phyloP scores from a whole-genome alignment of 257 asterid genomes.

The Solanum rostratum region DNA sequence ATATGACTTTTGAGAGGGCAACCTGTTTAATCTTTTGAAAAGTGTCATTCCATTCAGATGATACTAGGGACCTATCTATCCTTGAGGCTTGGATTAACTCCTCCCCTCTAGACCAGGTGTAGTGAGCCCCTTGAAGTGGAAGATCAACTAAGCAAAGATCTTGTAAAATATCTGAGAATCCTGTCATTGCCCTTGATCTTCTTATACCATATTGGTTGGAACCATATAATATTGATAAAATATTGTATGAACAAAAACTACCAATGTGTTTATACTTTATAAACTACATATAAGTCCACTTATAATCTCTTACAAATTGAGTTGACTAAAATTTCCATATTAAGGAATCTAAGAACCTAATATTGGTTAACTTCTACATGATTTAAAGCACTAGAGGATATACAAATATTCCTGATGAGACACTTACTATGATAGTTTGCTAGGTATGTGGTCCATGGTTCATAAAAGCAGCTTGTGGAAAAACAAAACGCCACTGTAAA shows the following conservation, averaged over 20 bases:
- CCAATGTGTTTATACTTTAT: not conserved
- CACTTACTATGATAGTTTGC: not conserved
- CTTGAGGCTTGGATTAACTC: too few species aligned
- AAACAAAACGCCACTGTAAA: not conserved
- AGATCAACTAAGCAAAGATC: too few species aligned
- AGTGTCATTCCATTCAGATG: too few species aligned
- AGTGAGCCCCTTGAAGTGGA: too few species aligned
- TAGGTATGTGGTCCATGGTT: not conserved
- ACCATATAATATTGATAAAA: not conserved
- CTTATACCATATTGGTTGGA: not conserved
- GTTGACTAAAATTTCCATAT: not conserved
- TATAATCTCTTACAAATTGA: not conserved
- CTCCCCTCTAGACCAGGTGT: too few species aligned
- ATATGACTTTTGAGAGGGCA: too few species aligned
- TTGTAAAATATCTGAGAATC: too few species aligned
- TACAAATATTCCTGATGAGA: not conserved
- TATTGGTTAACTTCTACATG: not conserved
- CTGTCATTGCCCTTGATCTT: too few species aligned
- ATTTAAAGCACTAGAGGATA: not conserved
- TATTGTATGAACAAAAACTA: not conserved
- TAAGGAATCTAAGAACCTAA: not conserved
- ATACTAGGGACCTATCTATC: too few species aligned
- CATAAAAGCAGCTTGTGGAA: not conserved
- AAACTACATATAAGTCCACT: not conserved
- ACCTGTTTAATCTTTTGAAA: too few species aligned